phyloP scores from a whole-genome alignment of 176 grass and related monocot genomes.

The Hyparrhenia diplandra region DNA sequence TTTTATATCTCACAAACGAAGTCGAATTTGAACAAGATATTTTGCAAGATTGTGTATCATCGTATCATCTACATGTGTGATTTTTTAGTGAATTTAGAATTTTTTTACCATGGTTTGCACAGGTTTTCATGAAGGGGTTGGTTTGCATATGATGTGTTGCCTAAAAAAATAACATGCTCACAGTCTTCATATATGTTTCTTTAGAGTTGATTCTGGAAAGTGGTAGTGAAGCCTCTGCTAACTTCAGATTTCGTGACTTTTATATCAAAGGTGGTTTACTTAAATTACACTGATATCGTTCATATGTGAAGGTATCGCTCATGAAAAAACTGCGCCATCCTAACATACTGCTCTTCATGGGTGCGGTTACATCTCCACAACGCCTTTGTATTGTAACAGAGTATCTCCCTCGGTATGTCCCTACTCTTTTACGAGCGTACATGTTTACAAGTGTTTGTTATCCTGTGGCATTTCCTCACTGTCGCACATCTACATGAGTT shows the following conservation, averaged over 20 bases:
- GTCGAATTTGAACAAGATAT: too few relatives aligned
- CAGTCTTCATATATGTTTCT: slow-evolving; percentile 13
- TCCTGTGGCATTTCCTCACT: neutral
- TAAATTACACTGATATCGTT: slow-evolving; percentile 15
- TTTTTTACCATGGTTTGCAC: too few relatives aligned
- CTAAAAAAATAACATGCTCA: slow-evolving; percentile 1
- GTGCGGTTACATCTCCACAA: slow-evolving; percentile 87
- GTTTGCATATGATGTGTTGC: too few relatives aligned
- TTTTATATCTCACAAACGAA: too few relatives aligned
- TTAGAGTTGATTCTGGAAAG: neutral
- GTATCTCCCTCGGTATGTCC: slow-evolving; percentile 80
- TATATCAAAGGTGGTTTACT: slow-evolving; percentile 1
- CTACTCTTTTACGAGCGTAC: slow-evolving; percentile 2
- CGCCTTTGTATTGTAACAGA: slow-evolving; percentile 98
- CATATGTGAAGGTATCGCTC: slow-evolving; percentile 79
- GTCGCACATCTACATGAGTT: neutral
- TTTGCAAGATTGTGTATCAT: too few relatives aligned
- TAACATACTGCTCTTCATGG: slow-evolving; percentile 98
- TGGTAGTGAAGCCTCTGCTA: neutral
- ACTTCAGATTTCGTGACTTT: slow-evolving; percentile 1
- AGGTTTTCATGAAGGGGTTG: too few relatives aligned
- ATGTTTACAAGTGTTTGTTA: slow-evolving; percentile 25
- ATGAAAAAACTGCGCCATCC: slow-evolving; percentile 99
- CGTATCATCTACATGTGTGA: too few relatives aligned
- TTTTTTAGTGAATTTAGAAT: too few relatives aligned